Conservation (phyloP, 2,329 filamentous ascomycete genomes). For the Monosporascus ibericus region DNA sequence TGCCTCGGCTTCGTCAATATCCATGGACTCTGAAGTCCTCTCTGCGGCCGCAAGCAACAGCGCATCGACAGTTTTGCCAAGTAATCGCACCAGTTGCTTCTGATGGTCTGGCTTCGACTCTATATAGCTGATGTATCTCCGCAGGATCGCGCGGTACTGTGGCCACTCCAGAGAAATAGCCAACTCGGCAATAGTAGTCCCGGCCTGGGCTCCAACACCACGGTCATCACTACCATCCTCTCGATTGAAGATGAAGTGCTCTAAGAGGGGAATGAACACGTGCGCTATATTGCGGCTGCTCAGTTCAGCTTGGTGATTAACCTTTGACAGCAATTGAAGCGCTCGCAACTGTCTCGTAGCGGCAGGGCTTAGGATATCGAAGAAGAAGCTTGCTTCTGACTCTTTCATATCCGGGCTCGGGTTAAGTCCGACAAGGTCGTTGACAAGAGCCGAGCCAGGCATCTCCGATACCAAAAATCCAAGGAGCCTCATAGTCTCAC, state of each 20-base stretch:
- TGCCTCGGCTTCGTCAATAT: constrained; percentile 29
- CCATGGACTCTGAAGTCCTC: constrained; percentile 34
- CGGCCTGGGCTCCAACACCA: constrained; percentile 79
- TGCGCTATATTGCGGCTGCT: constrained; percentile 74
- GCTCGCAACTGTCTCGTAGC: constrained; percentile 80
- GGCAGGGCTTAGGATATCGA: constrained; percentile 85
- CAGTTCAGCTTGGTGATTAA: constrained; percentile 59
- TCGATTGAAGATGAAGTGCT: constrained; percentile 88
- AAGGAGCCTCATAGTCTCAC: constrained; percentile 75
- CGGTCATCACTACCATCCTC: constrained; percentile 70
- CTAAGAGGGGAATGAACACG: constrained; percentile 84
- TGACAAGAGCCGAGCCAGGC: constrained; percentile 62
- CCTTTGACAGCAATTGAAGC: constrained; percentile 66
- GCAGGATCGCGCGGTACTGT: constrained; percentile 79
- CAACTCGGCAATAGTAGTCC: constrained; percentile 70
- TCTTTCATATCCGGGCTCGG: constrained; percentile 57
- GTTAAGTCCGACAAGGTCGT: constrained; percentile 68
- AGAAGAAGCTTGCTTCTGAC: constrained; percentile 71
- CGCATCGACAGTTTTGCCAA: constrained; percentile 76
- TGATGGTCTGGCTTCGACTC: constrained; percentile 74
- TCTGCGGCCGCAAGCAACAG: constrained; percentile 49
- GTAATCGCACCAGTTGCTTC: constrained; percentile 77
- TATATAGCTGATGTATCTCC: constrained; percentile 78
- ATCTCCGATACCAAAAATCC: constrained; percentile 70
- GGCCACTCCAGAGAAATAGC: constrained; percentile 79